Percentiles rank a stretch among this genome's conserved stretches.
Conservation (phyloP, 345 rosid genomes). For the Theobroma cacao region DNA sequence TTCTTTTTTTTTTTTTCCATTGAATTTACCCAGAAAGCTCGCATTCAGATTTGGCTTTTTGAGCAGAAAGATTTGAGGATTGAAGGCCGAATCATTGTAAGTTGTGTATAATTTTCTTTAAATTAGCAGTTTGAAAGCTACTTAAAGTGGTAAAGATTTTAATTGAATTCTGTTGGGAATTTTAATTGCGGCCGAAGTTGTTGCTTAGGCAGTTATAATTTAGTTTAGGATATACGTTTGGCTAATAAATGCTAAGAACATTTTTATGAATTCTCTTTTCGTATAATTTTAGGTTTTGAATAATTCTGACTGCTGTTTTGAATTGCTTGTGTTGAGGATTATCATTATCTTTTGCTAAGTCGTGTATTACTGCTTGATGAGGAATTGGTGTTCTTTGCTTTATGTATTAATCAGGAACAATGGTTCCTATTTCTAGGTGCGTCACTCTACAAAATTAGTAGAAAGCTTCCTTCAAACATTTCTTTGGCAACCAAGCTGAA, state of each 20-base stretch:
- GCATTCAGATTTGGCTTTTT: slow-evolving; percentile 96
- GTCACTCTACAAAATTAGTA: no score
- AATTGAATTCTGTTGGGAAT: background rate
- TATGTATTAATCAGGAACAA: no score
- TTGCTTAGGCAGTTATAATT: background rate
- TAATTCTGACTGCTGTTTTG: background rate
- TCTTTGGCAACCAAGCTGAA: no score
- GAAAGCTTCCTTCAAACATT: no score
- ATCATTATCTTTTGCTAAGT: no score
- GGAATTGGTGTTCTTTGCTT: no score
- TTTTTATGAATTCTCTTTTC: background rate
- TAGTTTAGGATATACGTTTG: background rate
- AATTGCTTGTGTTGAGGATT: background rate
- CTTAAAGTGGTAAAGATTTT: background rate
- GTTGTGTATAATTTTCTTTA: background rate
- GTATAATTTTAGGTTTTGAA: background rate
- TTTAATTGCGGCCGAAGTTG: background rate
- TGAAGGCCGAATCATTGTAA: slow-evolving; percentile 49
- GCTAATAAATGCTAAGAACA: background rate
- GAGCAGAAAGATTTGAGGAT: slow-evolving; percentile 95
- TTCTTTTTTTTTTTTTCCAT: background rate
- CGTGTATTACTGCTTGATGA: no score
- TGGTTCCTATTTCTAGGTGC: no score
- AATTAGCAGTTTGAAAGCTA: background rate
- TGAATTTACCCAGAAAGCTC: slow-evolving; percentile 66